Base-by-base conservation (phyloP, 1,139 yeast species). In the Taphrina populina region DNA sequence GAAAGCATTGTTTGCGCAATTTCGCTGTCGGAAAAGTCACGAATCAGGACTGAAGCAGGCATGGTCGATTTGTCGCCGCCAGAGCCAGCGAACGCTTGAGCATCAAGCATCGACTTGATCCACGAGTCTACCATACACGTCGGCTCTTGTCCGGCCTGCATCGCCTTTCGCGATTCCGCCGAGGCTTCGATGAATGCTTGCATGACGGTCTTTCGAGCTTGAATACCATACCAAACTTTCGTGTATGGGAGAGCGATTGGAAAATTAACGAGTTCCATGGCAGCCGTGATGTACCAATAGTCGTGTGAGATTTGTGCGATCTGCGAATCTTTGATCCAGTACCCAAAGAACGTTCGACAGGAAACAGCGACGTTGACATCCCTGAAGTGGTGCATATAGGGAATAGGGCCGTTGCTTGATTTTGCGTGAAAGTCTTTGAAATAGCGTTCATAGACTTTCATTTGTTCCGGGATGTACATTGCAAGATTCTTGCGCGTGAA, bases 211-310 rank as follows among this genome's bases (percentile, higher is more conserved):
- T 92, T 95, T 58, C 96, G 95, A 66, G 90, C 84, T 69, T 78
- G 81, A 75, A 86, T 84, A 64, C 98, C 98, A 72, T 90, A 88
- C 98, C 98, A 92, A 41, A 97, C 84, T 74, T 88, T 92, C 62
- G 98, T 88, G 76, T 78, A 92, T 29, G 98, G 98, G 58, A 92
- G 71, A 61, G 92, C 90, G 65, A 92, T 86, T 62, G 98, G 98
- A 81, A 92, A 92, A 75, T 92, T 92, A 62, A 92, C 98, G 65
- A 92, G 79, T 73, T 92, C 98, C 68, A 92, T 77, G 41, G 98
- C 98, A 60, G 95, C 95, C 26, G 98, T 92, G 64, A 92, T 84
- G 64, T 80, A 75, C 72, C 81, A 92, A 72, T 88, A 92, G 71
- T 88, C 88, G 70, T 92, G 97, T 52, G 97, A 94, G 67, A 92